Conservation (phyloP, 2,329 filamentous ascomycete genomes). For the Ceratocystis ficicola region DNA sequence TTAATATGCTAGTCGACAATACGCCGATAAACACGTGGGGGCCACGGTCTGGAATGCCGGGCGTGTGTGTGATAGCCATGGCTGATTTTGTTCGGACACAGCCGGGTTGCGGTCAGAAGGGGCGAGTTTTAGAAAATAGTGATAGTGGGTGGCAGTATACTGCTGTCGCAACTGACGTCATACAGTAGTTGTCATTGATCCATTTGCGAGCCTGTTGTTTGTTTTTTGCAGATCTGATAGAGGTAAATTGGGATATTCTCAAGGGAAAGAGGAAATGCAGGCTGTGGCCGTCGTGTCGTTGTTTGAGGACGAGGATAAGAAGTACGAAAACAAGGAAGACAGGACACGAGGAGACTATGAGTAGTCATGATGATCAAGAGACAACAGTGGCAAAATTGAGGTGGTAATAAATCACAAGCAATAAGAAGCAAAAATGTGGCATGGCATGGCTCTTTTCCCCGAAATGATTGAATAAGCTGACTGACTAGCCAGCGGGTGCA, state of each 20-base stretch:
- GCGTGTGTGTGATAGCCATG: constrained; percentile 16
- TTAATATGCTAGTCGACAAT: constrained; percentile 53
- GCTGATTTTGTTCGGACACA: not conserved
- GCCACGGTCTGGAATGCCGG: constrained; percentile 38
- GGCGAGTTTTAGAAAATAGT: not conserved
- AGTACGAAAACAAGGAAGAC: not conserved
- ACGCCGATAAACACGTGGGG: constrained; percentile 57
- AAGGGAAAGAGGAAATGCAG: not conserved
- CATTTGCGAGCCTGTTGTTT: not conserved
- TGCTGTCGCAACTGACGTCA: not conserved
- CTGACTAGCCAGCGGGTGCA: too few species aligned
- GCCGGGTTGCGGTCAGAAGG: not conserved
- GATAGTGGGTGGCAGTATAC: not conserved
- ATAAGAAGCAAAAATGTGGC: not conserved
- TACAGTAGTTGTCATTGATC: not conserved
- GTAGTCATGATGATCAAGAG: not conserved
- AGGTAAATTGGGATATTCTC: not conserved
- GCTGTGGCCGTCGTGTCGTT: too few species aligned
- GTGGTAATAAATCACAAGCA: not conserved
- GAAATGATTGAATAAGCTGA: not conserved
- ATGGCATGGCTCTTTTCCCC: not conserved
- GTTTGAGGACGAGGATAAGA: not conserved
- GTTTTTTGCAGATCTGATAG: not conserved
- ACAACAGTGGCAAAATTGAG: not conserved
- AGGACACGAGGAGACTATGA: not conserved